Evolutionary conservation across 306 rosid genomes (phyloP), one percentile per base, ranked within the genome.

Genomic region (Lithocarpus polystachyus): DNA sequence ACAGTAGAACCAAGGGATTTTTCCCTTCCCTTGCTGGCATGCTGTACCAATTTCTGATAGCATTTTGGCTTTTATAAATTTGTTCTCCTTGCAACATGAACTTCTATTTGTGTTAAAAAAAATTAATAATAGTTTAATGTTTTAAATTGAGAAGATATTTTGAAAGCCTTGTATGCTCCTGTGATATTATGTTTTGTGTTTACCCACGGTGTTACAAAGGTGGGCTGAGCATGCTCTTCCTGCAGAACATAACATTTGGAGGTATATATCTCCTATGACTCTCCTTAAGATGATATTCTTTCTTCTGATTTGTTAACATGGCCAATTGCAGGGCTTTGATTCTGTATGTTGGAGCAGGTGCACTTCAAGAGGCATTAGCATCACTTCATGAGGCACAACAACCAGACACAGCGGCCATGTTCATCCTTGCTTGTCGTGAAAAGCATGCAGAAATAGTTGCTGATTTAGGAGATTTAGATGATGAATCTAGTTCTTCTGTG

Each of bases 361-460:
- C 98, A 31, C 89, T 96, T 72, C 96, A 90, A 84, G 98, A 89
- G 88, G 97, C 96, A 83, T 78, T 96, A 91, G 93, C 94, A 71
- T 90, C 92, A 57, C 98, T 93, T 76, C 93, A 97, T 10, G 94
- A 88, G 84, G 92, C 93, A 62, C 98, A 89, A 68, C 92, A 93
- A 81, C 98, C 98, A 26, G 99, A 93, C 81, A 84, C 93, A 8
- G 99, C 94, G 5, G 93, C 97, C 43, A 90, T 96, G 99, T 93
- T 96, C 85, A 76, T 91, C 82, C 89, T 96, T 83, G 96, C 97
- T 55, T 96, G 98, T 77, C 99, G 88, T 78, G 99, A 96, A 87
- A 88, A 85, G 72, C 97, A 90, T 28, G 85, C 89, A 20, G 93
- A 89, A 64, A 77, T 84, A 43, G 76, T 90, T 82, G 87, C 97